Evolutionary conservation across 2,329 filamentous ascomycete species (phyloP).

Genomic region (Pseudogymnoascus sp.): DNA sequence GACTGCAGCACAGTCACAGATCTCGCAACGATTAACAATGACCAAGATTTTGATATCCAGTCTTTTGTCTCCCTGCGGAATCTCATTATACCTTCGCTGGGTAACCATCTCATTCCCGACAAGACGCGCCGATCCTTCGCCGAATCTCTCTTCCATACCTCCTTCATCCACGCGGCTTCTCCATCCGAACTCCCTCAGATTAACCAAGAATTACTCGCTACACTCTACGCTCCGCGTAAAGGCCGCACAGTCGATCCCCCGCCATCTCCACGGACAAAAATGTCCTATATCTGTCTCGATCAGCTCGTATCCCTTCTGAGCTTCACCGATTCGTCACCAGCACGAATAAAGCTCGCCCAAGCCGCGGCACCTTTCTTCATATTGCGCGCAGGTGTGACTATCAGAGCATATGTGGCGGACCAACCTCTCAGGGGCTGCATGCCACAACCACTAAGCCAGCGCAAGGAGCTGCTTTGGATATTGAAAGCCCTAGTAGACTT

Average conservation of each 20-base stretch:
- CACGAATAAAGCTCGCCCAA: constrained; percentile 48
- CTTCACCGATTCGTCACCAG: constrained; percentile 35
- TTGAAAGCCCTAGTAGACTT: constrained; percentile 58
- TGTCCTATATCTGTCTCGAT: constrained; percentile 73
- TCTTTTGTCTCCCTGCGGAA: constrained; percentile 61
- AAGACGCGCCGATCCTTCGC: constrained; percentile 60
- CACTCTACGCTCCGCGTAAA: constrained; percentile 54
- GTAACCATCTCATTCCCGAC: constrained; percentile 56
- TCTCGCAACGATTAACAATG: constrained; percentile 33
- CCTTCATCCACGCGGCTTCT: constrained; percentile 63
- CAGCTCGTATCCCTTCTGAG: constrained; percentile 66
- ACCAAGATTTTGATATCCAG: constrained; percentile 73
- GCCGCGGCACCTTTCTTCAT: constrained; percentile 75
- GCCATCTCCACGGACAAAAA: constrained; percentile 56
- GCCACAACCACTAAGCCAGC: constrained; percentile 76
- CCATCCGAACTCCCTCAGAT: constrained; percentile 47
- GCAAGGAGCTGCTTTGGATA: constrained; percentile 67
- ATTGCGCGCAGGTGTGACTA: constrained; percentile 65
- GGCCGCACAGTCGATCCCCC: constrained; percentile 64
- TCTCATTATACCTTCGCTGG: constrained; percentile 66
- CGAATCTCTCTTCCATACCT: constrained; percentile 69
- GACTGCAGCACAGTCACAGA: constrained; percentile 41
- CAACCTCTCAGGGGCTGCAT: constrained; percentile 82
- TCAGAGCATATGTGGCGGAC: constrained; percentile 83
- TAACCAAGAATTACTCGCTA: constrained; percentile 45